Base-by-base conservation (phyloP, 2,329 filamentous ascomycete species). In the Cytospora piceae region DNA sequence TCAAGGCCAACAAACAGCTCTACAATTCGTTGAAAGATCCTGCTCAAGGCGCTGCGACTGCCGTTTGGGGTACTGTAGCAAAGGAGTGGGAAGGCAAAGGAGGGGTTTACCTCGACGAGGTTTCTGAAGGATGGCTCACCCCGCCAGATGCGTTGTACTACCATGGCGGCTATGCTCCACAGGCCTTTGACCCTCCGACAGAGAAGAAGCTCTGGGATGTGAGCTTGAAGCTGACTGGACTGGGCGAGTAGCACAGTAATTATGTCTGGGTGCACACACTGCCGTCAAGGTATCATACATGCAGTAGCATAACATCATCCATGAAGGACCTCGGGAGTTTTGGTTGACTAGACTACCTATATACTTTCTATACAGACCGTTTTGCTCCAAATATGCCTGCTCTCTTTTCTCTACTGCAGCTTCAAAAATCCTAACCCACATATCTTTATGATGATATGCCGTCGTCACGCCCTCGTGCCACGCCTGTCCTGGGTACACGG, bases 1-100 rank as follows among this genome's bases (percentile, higher is more conserved):
- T 66, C 15, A 63, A 56, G 39, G 37, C 37, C 6, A n/a, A 72
- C 34, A 42, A 67, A 20, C 55, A 64, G 27, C 57, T 73, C 32
- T 32, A 61, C 12, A 67, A 53, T n/a, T 55, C 65, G 5, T 69
- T 74, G 62, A 80, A 78, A 66, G 74, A 66, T 22, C 27, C 66
- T 0, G 73, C 70, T 34, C 78, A 81, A 66, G 78, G 78, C 2
- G 77, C 78, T n/a, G 77, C 78, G 5, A 80, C 77, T 12, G 74
- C 73, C 6, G 72, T 80, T 3, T 76, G 69, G 67, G 77, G 75
- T n/a, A 76, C 76, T 5, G 69, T 78, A 7, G 70, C 70, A 0
- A 72, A 70, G 59, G 75, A 74, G 55, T 73, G 71, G 64, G 73
- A 74, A 53, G 69, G 68, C 0, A 75, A 68, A 49, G 77, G 78